Percentiles rank a stretch among this genome's conserved stretches.
These are phyloP conservation scores for Apophysomyces trapeziformis DNA, from an alignment of 371 early-diverging fungal genomes.

Conservation along the genomic window DNA sequence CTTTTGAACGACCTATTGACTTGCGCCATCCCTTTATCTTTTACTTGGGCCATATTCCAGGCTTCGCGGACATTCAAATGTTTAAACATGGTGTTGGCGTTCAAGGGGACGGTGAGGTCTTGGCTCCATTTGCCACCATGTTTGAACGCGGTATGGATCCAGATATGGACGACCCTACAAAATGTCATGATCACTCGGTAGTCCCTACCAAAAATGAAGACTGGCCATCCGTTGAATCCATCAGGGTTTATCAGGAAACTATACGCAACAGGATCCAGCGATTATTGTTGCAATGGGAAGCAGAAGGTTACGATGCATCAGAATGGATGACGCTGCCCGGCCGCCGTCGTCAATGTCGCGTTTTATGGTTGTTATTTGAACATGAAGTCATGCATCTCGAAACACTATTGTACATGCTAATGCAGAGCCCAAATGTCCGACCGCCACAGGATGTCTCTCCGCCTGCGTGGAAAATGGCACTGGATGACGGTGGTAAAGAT, in stretches of 20 bases:
- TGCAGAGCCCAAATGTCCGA: slow-evolving; percentile 61
- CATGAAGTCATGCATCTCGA: slow-evolving; percentile 94
- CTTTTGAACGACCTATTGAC: slow-evolving; percentile 76
- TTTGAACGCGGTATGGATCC: slow-evolving; percentile 97
- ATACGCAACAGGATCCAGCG: slow-evolving; percentile 62
- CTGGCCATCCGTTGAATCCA: slow-evolving; percentile 76
- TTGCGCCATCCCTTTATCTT: slow-evolving; percentile 91
- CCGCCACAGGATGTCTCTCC: slow-evolving; percentile 39
- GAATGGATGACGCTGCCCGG: slow-evolving; percentile 30
- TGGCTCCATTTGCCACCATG: slow-evolving; percentile 67
- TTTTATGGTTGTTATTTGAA: slow-evolving; percentile 86
- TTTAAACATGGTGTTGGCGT: slow-evolving; percentile 53
- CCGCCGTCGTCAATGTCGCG: slow-evolving; percentile 59
- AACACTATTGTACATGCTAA: slow-evolving; percentile 85
- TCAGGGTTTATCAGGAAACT: slow-evolving; percentile 67
- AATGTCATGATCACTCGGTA: slow-evolving; percentile 81
- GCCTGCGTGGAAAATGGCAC: slow-evolving; percentile 33
- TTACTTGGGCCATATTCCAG: slow-evolving; percentile 90
- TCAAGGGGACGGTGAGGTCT: slow-evolving; percentile 48
- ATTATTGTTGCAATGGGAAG: slow-evolving; percentile 50
- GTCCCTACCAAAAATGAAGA: slow-evolving; percentile 61
- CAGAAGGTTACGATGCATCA: slow-evolving; percentile 24
- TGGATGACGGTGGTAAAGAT: not conserved
- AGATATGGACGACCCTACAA: slow-evolving; percentile 78
- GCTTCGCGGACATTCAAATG: slow-evolving; percentile 85